phyloP scores from a whole-genome alignment of 2,329 filamentous ascomycete species.

The Fusarium xyrophilum region DNA sequence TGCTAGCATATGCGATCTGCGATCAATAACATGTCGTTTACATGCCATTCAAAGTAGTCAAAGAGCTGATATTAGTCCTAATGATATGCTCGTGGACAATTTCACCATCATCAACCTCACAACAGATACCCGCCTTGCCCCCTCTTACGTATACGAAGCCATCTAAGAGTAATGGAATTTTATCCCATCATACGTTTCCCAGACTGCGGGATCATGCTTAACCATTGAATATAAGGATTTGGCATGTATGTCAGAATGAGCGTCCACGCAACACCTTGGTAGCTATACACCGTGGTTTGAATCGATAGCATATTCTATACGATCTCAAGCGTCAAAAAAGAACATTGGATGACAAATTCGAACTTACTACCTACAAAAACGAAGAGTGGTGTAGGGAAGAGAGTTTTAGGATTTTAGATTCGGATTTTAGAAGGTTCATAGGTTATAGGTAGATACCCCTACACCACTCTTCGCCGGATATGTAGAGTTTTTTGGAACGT shows the following conservation, averaged over 20 bases:
- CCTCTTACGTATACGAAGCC: background rate
- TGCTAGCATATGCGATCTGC: background rate
- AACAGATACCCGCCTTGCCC: background rate
- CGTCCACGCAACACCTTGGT: background rate
- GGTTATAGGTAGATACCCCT: background rate
- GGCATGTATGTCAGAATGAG: background rate
- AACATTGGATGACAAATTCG: background rate
- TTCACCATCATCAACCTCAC: background rate
- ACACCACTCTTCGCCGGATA: background rate
- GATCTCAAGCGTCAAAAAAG: background rate
- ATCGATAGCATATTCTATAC: too few species aligned
- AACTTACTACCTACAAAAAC: background rate
- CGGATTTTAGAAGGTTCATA: background rate
- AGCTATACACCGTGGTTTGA: background rate
- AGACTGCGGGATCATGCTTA: accelerated
- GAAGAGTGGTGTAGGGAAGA: background rate
- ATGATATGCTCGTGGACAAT: background rate
- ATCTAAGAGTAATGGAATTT: background rate
- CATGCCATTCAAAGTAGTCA: too few species aligned
- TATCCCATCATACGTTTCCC: accelerated
- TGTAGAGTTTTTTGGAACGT: background rate
- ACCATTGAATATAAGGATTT: accelerated
- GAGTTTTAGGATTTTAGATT: background rate
- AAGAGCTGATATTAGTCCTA: too few species aligned
- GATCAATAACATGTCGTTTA: too few species aligned